Base-by-base conservation (phyloP, 75 land plant species). In the Picea glauca region DNA sequence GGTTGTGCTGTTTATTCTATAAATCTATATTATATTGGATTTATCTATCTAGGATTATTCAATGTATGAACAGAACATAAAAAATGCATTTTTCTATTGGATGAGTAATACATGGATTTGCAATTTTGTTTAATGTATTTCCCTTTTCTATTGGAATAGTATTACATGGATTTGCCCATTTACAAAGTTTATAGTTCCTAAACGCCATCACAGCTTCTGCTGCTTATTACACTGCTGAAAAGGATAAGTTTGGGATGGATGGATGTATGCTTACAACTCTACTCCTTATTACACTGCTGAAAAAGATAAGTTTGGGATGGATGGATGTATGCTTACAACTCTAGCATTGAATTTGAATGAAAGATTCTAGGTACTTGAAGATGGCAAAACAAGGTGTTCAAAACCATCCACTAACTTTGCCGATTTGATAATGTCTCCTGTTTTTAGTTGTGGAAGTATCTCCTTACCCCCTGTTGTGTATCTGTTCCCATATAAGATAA, bases 381-480 rank as follows among this genome's bases (percentile, higher is more conserved):
- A 62, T 68, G 87, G 93, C 78, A 89, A 32, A 5, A 91, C 72
- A 58, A 96, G 89, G 26, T 88, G 88, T 54, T 96, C 97, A 70
- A 40, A 72, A 57, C 99, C 97, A 80, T 91, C 87, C 1, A 89
- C 70, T 32, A 96, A 78, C 84, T 83, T 94, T 21, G 99, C 95
- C 31, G 94, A 90, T 82, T 83, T 82, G 17, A 96, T 94, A 4
- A 91, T 59, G 70, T 96, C 97, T 3, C 99, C 99, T 32, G 94
- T 88, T 87, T 85, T 96, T 0, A 96, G 84, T 81, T 96, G 95
- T 62, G 97, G 81, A 65, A 96, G 92, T 33, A 92, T 82, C 58
- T 96, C 99, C 72, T 83, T 85, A 13, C 97, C 99, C 35, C 58
- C 78, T 9, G 94, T 94, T 33, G 89, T 90, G 79, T 96, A 96